A percentile compares a stretch with the other conserved stretches of the same genome.
phyloP scores from a whole-genome alignment of 2,329 filamentous ascomycete species.

The Pseudocercospora cruenta region DNA sequence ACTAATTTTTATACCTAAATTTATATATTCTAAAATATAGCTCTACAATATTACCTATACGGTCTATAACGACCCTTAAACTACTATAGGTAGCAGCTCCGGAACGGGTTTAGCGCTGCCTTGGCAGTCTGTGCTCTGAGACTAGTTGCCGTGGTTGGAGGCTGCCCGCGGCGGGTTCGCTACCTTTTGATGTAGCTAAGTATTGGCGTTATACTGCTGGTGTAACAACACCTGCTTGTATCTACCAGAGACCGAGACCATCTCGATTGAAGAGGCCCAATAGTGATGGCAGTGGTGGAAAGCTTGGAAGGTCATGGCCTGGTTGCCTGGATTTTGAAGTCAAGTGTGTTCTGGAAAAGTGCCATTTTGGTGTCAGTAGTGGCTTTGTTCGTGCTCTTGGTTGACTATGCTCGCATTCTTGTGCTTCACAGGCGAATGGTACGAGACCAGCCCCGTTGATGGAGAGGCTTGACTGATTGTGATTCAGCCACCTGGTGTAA shows the following conservation, averaged over 20 bases:
- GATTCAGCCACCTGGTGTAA: constrained; percentile 49
- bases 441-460: background rate
- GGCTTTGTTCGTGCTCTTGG: background rate
- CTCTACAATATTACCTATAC: too few relatives aligned
- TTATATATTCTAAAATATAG: too few relatives aligned
- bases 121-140: too few relatives aligned
- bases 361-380: background rate
- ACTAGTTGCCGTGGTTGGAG: constrained; percentile 1
- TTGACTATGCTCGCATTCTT: constrained; percentile 31
- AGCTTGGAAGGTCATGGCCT: background rate
- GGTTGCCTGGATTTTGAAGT: background rate
- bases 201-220: background rate
- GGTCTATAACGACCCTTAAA: too few relatives aligned
- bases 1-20: too few relatives aligned
- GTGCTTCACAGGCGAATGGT: constrained; percentile 29
- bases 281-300: background rate
- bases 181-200: background rate
- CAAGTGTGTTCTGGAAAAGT: background rate
- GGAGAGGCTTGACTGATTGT: background rate
- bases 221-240: background rate
- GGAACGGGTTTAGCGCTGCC: too few relatives aligned
- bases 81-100: too few relatives aligned
- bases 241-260: background rate
- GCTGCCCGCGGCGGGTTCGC: background rate
- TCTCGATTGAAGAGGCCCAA: background rate